Conservation (phyloP, 83 land plant genomes). For the Picea mariana region DNA sequence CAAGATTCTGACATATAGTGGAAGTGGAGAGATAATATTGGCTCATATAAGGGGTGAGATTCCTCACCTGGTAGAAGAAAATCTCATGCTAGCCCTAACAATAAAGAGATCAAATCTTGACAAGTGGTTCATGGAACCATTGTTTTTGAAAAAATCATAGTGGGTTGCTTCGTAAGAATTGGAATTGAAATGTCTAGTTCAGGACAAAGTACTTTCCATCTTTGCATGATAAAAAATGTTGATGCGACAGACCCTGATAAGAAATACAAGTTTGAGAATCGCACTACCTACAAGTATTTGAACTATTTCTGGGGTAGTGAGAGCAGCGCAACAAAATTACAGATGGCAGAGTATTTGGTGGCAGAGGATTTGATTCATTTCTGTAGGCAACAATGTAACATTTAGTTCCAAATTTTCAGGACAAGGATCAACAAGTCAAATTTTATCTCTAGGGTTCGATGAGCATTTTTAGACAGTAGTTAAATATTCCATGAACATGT, state of each 20-base stretch:
- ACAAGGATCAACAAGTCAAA: no score
- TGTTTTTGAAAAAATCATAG: conserved; percentile 65
- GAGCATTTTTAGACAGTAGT: no score
- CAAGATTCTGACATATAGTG: conserved; percentile 60
- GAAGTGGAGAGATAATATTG: conserved; percentile 35
- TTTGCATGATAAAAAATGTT: conserved; percentile 54
- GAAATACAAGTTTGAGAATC: conserved; percentile 81
- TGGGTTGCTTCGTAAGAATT: conserved; percentile 67
- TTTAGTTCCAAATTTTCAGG: no score
- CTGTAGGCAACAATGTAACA: no score
- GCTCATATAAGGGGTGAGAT: not conserved
- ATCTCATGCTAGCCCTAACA: conserved; percentile 24
- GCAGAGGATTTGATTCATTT: conserved; percentile 68
- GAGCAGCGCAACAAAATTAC: conserved; percentile 81
- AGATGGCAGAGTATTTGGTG: no score
- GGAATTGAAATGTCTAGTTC: conserved; percentile 66
- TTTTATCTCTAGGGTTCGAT: no score
- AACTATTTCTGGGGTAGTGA: conserved; percentile 88
- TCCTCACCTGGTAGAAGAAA: conserved; percentile 22
- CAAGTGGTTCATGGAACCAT: conserved; percentile 99
- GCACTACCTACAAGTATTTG: conserved; percentile 80
- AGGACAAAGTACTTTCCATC: conserved; percentile 59
- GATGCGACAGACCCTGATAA: conserved; percentile 58
- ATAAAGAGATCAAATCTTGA: conserved; percentile 82
- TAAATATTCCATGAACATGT: no score